These are phyloP conservation scores for Rhodotorula mucilaginosa DNA, from an alignment of 1,284 basidiomycete genomes.

Conservation along the genomic window DNA sequence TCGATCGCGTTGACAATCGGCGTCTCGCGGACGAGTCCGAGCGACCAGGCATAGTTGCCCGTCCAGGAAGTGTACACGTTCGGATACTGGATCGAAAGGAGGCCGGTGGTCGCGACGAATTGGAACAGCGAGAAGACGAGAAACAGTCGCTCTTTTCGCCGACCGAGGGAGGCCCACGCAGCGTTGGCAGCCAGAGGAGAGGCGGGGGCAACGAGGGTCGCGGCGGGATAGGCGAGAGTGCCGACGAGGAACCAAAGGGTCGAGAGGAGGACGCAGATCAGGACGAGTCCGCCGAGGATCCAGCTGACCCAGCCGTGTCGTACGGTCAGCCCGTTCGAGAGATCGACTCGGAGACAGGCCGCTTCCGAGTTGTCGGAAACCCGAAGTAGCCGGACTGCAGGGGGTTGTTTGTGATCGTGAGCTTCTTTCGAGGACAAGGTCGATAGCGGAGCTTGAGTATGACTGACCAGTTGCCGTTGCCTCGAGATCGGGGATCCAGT, in stretches of 20 bases:
- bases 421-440: no score
- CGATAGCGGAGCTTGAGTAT: no score
- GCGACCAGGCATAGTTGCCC: conserved; percentile 83
- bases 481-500: conserved; percentile 84
- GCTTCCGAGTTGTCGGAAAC: conserved; percentile 66
- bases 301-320: conserved; percentile 73
- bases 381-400: conserved; percentile 64
- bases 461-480: conserved; percentile 60
- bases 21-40: conserved; percentile 71
- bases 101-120: conserved; percentile 68
- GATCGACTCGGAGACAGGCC: conserved; percentile 85
- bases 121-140: conserved; percentile 81
- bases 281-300: conserved; percentile 67
- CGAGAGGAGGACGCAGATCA: conserved; percentile 67
- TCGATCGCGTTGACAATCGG: conserved; percentile 75
- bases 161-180: conserved; percentile 25
- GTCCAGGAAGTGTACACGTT: conserved; percentile 67
- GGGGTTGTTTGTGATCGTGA: background rate
- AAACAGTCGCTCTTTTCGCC: conserved; percentile 60
- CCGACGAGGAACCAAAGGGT: conserved; percentile 52
- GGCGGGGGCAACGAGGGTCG: conserved; percentile 35
- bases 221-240: conserved; percentile 49
- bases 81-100: conserved; percentile 84
- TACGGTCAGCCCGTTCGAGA: conserved; percentile 85
- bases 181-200: conserved; percentile 10